Evolutionary conservation across 1,284 basidiomycete genomes (phyloP), one percentile per base, ranked within the genome.

Genomic region (Cryptococcus neoformans): DNA sequence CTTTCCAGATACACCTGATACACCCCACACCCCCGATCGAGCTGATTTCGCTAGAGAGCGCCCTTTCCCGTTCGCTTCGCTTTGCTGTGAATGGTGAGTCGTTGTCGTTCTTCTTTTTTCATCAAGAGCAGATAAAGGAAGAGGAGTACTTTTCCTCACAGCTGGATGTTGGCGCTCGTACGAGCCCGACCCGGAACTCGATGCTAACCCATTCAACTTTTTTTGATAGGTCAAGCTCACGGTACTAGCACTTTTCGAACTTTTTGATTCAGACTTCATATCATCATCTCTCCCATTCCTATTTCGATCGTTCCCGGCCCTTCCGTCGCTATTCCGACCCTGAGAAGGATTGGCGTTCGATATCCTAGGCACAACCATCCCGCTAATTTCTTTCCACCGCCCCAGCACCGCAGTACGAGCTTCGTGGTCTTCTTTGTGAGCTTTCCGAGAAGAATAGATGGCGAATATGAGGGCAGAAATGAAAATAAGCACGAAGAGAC

Each of bases 361-460:
- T 14, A 55, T n/a, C n/a, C 17, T 34, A 9, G 40, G 48, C 11
- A 52, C 44, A 12, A 16, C 37, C 28, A 53, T 40, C 17, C 39
- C 38, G 16, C 41, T 37, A 14, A 44, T 52, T 10, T 57, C 55
- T 17, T 60, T 56, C 58, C 58, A 60, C 40, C 38, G 21, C 8
- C 58, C 58, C n/a, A 56, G 35, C 14, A 56, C 48, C 16, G 51
- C 51, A n/a, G 52, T 49, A 38, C 49, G 51, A 17, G 58, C 51
- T 39, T 54, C 42, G 7, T 17, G 10, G 17, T 37, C 35, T 16
- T 60, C 52, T 9, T 12, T 41, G 6, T 37, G 36, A 5, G 58
- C 58, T 42, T 37, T n/a, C 7, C 52, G 40, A 6, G 52, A 51
- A 9, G 58, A 50, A 48, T 57, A 56, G 4, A 60, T n/a, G 35